phyloP scores from a whole-genome alignment of 192 early-diverging fungal species.

The Entomortierella chlamydospora region DNA sequence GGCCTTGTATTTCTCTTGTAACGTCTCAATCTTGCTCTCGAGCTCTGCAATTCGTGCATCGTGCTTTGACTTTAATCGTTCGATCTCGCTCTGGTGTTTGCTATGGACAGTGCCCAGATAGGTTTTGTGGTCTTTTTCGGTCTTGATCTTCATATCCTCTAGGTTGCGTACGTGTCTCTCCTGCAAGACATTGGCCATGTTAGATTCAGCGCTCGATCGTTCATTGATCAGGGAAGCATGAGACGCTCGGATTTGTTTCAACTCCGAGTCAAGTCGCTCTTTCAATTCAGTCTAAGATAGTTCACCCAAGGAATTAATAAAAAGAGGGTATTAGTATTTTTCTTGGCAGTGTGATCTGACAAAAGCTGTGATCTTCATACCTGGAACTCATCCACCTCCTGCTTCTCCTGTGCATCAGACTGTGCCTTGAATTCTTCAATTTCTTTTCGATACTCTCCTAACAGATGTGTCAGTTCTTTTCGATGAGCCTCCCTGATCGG shows the following conservation, averaged over 20 bases:
- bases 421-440: constrained; percentile 1
- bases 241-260: constrained; percentile 30
- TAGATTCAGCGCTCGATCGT: constrained; percentile 3
- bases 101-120: constrained; percentile 15
- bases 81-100: constrained; percentile 31
- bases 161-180: constrained; percentile 23
- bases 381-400: constrained; percentile 18
- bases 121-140: constrained; percentile 9
- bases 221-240: constrained; percentile 17
- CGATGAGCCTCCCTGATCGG: constrained; percentile 6
- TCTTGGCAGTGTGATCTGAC: no score
- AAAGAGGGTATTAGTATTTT: no score
- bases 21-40: constrained; percentile 16
- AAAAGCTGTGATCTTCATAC: background rate
- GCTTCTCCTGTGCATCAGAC: constrained; percentile 4
- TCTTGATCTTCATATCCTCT: constrained; percentile 11
- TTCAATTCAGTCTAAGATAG: constrained; percentile 13
- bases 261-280: constrained; percentile 28
- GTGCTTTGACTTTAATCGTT: constrained; percentile 1
- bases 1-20: constrained; percentile 16
- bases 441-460: constrained; percentile 21
- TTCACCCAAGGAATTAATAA: no score
- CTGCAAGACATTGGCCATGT: constrained; percentile 25
- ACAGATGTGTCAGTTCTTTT: constrained; percentile 5
- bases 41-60: background rate